These are phyloP conservation scores for Funneliformis caledonium DNA, from an alignment of 371 early-diverging fungal genomes.

Conservation along the genomic window DNA sequence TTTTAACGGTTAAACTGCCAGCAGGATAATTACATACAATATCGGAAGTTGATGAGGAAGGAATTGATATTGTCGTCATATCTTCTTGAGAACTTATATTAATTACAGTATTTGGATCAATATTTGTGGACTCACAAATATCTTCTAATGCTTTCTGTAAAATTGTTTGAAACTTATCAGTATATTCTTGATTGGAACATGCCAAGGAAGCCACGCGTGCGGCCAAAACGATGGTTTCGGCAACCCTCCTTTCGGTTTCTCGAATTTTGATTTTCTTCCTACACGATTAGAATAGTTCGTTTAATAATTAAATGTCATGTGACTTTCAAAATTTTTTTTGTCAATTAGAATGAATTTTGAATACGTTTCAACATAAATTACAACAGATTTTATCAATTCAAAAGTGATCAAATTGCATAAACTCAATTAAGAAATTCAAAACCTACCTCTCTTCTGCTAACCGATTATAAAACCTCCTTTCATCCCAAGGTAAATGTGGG, in stretches of 20 bases:
- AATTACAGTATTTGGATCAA: conserved; percentile 21
- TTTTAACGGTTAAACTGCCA: conserved; percentile 20
- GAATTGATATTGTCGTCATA: background rate
- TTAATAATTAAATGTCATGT: too few relatives aligned
- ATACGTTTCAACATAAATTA: background rate
- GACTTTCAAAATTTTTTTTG: background rate
- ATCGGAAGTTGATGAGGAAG: conserved; percentile 16
- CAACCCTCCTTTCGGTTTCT: conserved; percentile 56
- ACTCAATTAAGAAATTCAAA: background rate
- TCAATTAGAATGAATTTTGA: background rate
- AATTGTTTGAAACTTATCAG: conserved; percentile 43
- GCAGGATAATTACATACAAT: conserved; percentile 25
- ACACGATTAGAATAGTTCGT: background rate
- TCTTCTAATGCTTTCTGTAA: conserved; percentile 38
- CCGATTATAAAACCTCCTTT: conserved; percentile 67
- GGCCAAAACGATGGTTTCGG: conserved; percentile 56
- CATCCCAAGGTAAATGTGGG: conserved; percentile 64
- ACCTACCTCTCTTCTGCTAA: conserved; percentile 59
- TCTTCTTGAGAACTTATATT: background rate
- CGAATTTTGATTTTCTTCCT: conserved; percentile 58
- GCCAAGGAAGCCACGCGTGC: conserved; percentile 53
- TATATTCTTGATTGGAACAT: conserved; percentile 49
- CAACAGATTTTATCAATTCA: background rate
- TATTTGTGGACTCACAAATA: conserved; percentile 36
- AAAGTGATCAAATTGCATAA: background rate